A percentile compares a stretch with the other conserved stretches of the same genome.
phyloP scores from a whole-genome alignment of 495 filamentous ascomycete species.

The Pseudomonodictys pantanalensis region DNA sequence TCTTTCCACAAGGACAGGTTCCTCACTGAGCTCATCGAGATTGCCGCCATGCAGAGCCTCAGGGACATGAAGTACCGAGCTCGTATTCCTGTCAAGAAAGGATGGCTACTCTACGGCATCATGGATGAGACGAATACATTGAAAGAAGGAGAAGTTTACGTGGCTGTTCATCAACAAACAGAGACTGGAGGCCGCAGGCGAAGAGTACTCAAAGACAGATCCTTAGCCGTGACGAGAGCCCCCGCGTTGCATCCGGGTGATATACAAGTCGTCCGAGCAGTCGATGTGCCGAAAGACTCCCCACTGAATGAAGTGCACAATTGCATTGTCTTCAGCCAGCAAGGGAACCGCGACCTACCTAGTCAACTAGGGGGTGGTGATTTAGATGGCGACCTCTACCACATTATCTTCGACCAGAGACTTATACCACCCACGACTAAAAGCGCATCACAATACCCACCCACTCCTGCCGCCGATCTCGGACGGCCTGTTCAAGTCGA shows the following conservation, averaged over 20 bases:
- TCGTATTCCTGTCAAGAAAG: conserved; percentile 66
- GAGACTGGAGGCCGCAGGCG: background rate
- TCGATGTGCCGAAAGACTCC: conserved; percentile 55
- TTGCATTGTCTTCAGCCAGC: conserved; percentile 72
- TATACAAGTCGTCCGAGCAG: conserved; percentile 60
- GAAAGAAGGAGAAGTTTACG: conserved; percentile 64
- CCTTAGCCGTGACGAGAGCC: conserved; percentile 64
- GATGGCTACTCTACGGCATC: conserved; percentile 70
- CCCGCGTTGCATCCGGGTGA: conserved; percentile 81
- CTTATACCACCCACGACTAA: conserved; percentile 45
- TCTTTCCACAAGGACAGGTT: conserved; percentile 65
- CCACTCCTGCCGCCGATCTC: conserved; percentile 53
- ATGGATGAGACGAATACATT: conserved; percentile 78
- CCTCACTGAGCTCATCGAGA: conserved; percentile 61
- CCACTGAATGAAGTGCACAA: conserved; percentile 61
- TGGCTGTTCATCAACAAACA: conserved; percentile 24
- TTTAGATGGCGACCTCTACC: conserved; percentile 77
- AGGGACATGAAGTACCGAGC: conserved; percentile 72
- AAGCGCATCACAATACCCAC: conserved; percentile 65
- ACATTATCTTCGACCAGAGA: conserved; percentile 64
- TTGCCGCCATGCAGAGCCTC: conserved; percentile 60
- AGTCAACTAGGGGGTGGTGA: conserved; percentile 76
- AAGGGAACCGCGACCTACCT: conserved; percentile 68
- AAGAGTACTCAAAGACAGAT: background rate
- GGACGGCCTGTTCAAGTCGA: conserved; percentile 50